Evolutionary conservation across 371 early-diverging fungal species (phyloP), one percentile per base, ranked within the genome.

Genomic region (Mortierella sp.): DNA sequence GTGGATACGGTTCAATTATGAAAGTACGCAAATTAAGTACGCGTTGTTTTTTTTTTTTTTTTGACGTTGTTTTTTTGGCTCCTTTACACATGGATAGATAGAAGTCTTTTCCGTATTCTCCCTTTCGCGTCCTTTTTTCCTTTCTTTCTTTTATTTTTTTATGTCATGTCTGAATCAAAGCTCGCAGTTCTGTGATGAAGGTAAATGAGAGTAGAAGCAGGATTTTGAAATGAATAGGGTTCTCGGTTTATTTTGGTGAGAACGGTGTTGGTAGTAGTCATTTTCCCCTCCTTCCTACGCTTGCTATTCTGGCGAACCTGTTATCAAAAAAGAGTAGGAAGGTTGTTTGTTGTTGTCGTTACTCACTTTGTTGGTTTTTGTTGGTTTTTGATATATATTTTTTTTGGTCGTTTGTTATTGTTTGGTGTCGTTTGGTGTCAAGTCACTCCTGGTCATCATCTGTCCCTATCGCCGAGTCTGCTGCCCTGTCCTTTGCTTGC

Each of bases 51-150:
- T 44, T 19, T n/a, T 19, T 31, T 24, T 9, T 24, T n/a, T 47
- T 47, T 19, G 16, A 4, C 6, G 9, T 3, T n/a, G 9, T 50
- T n/a, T 24, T n/a, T n/a, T n/a, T n/a, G n/a, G n/a, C 9, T 50
- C n/a, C 24, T 34, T 58, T 19, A 31, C 58, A 58, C 58, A 58
- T 58, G 58, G 22, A 58, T 58, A 58, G 58, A 58, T 58, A 58
- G 34, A 58, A 19, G 58, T 58, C 58, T 19, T 34, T 58, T 58
- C 58, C 58, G 58, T 58, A 19, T 58, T 58, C 58, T 58, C 37
- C 58, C 58, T 58, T 2, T 58, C 14, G 37, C 34, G n/a, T n/a
- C n/a, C n/a, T n/a, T 16, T 47, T 16, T 22, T 14, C 22, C 4
- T 8, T 4, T 4, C 53, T 29, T 55, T 55, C 31, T 50, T 50